Evolutionary conservation across 2,329 filamentous ascomycete genomes (phyloP).

Genomic region (Talaromyces amestolkiae): DNA sequence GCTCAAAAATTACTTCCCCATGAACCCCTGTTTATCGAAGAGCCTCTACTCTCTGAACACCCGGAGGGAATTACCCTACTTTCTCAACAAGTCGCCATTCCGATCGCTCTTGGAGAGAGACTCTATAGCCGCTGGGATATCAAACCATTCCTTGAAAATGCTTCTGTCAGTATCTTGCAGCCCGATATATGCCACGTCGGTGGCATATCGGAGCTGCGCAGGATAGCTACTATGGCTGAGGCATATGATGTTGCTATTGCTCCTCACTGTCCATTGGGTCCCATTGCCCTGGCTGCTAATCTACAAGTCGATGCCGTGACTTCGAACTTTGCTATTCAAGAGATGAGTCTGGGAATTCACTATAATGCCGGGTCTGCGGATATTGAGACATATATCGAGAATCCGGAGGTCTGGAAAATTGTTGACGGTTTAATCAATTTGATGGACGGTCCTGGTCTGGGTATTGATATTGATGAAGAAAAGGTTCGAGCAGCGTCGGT

Average conservation of each 20-base stretch:
- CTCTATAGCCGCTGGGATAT: slow-evolving; percentile 72
- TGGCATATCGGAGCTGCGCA: slow-evolving; percentile 68
- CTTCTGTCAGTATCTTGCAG: slow-evolving; percentile 68
- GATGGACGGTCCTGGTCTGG: slow-evolving; percentile 60
- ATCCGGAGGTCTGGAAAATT: slow-evolving; percentile 64
- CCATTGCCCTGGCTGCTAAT: slow-evolving; percentile 69
- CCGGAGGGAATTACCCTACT: slow-evolving; percentile 63
- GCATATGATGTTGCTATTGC: slow-evolving; percentile 71
- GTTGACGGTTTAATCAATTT: slow-evolving; percentile 63
- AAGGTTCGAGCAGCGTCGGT: slow-evolving; percentile 59
- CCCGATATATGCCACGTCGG: slow-evolving; percentile 71
- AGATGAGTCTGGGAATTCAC: slow-evolving; percentile 77
- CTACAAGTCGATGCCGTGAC: slow-evolving; percentile 64
- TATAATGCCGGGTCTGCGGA: slow-evolving; percentile 65
- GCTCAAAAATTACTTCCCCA: slow-evolving; percentile 65
- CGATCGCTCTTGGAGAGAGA: slow-evolving; percentile 70
- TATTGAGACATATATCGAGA: slow-evolving; percentile 65
- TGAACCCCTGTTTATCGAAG: slow-evolving; percentile 70
- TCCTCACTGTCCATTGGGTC: slow-evolving; percentile 71
- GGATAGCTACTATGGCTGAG: slow-evolving; percentile 69
- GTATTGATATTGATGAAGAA: slow-evolving; percentile 70
- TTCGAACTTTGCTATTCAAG: slow-evolving; percentile 69
- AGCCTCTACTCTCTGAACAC: slow-evolving; percentile 69
- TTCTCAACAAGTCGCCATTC: slow-evolving; percentile 56
- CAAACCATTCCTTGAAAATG: slow-evolving; percentile 67